A percentile compares a stretch with the other conserved stretches of the same genome.
Conservation (phyloP, 2,329 filamentous ascomycete genomes). For the Fusarium fujikuroi region DNA sequence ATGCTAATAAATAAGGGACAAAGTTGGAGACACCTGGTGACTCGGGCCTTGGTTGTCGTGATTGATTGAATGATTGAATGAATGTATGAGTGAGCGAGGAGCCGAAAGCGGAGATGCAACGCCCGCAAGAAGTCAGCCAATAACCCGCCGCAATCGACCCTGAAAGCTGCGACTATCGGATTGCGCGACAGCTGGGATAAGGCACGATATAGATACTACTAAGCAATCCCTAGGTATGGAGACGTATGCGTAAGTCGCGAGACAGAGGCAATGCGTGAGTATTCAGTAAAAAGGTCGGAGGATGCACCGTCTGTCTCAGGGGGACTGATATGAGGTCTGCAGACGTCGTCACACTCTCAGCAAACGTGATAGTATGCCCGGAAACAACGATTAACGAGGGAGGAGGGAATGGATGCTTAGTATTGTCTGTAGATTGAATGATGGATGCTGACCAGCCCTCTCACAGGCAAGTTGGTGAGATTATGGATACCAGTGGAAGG, state of each 20-base stretch:
- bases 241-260: conserved; percentile 31
- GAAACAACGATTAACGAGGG: conserved; percentile 12
- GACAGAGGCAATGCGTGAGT: conserved; percentile 31
- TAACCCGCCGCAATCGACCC: conserved; percentile 38
- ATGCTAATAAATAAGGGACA: conserved; percentile 38
- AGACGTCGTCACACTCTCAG: conserved; percentile 37
- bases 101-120: conserved; percentile 45
- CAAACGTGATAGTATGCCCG: conserved; percentile 15
- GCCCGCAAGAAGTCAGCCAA: conserved; percentile 38
- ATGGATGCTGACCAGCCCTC: conserved; percentile 7
- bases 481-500: not conserved
- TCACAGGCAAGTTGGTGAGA: conserved; percentile 8
- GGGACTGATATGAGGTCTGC: conserved; percentile 35
- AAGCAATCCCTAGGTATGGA: conserved; percentile 22
- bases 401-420: not conserved
- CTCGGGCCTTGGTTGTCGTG: conserved; percentile 40
- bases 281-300: conserved; percentile 15
- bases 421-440: conserved; percentile 10
- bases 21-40: conserved; percentile 41
- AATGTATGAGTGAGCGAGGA: conserved; percentile 38
- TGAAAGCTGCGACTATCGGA: conserved; percentile 40
- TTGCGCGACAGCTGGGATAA: conserved; percentile 34
- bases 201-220: conserved; percentile 12
- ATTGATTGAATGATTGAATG: conserved; percentile 24
- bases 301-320: conserved; percentile 32